Evolutionary conservation across 257 asterid genomes (phyloP), one percentile per base, ranked within the genome.

Genomic region (Linaria vulgaris): DNA sequence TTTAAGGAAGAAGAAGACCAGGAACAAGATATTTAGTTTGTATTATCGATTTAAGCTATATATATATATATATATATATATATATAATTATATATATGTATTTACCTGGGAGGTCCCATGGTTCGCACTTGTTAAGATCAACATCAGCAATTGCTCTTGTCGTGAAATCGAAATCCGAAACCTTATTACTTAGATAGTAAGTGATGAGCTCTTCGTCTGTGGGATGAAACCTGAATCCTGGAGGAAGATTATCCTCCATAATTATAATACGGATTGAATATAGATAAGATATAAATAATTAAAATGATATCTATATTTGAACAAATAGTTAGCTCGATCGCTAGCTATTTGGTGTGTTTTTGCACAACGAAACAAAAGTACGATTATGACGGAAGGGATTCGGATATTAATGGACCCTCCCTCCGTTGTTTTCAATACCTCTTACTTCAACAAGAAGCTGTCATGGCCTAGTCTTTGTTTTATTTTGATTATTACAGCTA

Each of bases 31-130:
- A 3, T 7, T 34, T 34, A 34, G 10, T 27, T n/a, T n/a, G n/a
- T n/a, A n/a, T n/a, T n/a, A n/a, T n/a, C n/a, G n/a, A n/a, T n/a
- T n/a, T n/a, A n/a, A n/a, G n/a, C n/a, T n/a, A n/a, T n/a, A n/a
- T n/a, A n/a, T n/a, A n/a, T n/a, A n/a, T n/a, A n/a, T n/a, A n/a
- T n/a, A n/a, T n/a, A n/a, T n/a, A n/a, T n/a, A n/a, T n/a, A n/a
- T n/a, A n/a, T n/a, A n/a, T n/a, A n/a, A n/a, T n/a, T n/a, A n/a
- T n/a, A n/a, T n/a, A n/a, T n/a, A n/a, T n/a, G n/a, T n/a, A n/a
- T n/a, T 25, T 81, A 88, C 96, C 96, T 61, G 96, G 96, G 66
- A 89, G 96, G 20, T 89, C 96, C 96, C 96, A 89, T 6, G 96
- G 96, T 63, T 89, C 96, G 43, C 81, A 84, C 78, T 86, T 89